phyloP scores from a whole-genome alignment of 768 basidiomycete species.

The Podaxis mareebaensis region DNA sequence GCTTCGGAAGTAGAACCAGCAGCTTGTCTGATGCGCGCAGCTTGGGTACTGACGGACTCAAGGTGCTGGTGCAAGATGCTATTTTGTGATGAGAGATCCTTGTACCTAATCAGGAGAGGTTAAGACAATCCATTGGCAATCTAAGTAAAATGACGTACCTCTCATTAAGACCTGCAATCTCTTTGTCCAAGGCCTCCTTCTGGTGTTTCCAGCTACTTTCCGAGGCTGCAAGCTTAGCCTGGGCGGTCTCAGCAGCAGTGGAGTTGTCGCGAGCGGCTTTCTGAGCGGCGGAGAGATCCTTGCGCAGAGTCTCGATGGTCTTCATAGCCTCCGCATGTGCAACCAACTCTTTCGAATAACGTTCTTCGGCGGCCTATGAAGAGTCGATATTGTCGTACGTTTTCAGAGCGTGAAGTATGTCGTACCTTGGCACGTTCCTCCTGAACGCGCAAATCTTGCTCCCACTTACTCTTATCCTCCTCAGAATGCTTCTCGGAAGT shows the following conservation, averaged over 20 bases:
- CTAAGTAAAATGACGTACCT: constrained; percentile 45
- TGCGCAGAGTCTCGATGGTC: constrained; percentile 59
- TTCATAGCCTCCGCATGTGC: constrained; percentile 87
- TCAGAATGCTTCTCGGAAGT: constrained; percentile 70
- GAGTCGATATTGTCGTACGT: not conserved
- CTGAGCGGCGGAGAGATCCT: constrained; percentile 57
- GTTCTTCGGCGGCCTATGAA: constrained; percentile 69
- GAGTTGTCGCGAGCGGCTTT: constrained; percentile 56
- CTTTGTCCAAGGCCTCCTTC: constrained; percentile 74
- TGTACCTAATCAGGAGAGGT: constrained; percentile 45
- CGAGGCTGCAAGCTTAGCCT: constrained; percentile 68
- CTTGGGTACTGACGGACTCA: constrained; percentile 81
- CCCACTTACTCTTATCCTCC: constrained; percentile 61
- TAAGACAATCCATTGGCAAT: not conserved
- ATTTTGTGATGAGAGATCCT: constrained; percentile 78
- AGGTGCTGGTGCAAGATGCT: constrained; percentile 78
- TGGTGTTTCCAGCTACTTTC: constrained; percentile 83
- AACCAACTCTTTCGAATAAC: constrained; percentile 79
- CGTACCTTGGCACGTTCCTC: constrained; percentile 71
- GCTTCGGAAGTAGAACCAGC: constrained; percentile 35
- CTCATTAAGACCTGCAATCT: constrained; percentile 67
- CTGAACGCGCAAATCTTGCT: constrained; percentile 63
- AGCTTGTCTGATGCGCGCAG: constrained; percentile 74
- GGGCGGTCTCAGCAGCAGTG: constrained; percentile 70
- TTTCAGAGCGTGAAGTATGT: not conserved